These are phyloP conservation scores for Fusarium albidum DNA, from an alignment of 2,329 filamentous ascomycete genomes.

Conservation along the genomic window DNA sequence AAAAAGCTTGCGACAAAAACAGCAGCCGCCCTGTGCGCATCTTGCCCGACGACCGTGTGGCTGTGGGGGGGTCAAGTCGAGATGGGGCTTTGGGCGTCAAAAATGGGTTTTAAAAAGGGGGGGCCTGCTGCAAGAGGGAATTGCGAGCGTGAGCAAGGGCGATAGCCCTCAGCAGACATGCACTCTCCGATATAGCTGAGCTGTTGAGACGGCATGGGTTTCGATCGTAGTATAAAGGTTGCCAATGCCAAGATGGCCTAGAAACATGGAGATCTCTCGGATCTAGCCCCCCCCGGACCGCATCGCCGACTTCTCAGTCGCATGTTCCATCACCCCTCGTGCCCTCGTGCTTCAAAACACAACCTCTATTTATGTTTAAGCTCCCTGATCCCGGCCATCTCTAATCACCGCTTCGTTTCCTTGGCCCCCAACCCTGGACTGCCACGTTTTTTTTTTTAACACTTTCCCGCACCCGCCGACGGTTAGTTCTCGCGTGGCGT, in stretches of 20 bases:
- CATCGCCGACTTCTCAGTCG: neutral
- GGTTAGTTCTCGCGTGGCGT: slow-evolving; percentile 8
- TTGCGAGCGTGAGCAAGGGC: neutral
- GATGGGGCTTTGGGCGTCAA: neutral
- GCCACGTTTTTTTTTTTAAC: slow-evolving; percentile 35
- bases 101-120: slow-evolving; percentile 26
- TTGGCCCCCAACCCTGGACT: slow-evolving; percentile 28
- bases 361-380: neutral
- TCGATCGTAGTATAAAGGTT: too few relatives aligned
- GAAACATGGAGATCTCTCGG: too few relatives aligned
- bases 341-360: neutral
- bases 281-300: too few relatives aligned
- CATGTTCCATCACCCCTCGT: neutral
- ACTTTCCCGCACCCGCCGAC: slow-evolving; percentile 15
- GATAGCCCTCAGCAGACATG: neutral
- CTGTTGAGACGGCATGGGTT: too few relatives aligned
- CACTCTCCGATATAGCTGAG: too few relatives aligned
- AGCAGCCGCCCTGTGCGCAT: slow-evolving; percentile 11
- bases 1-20: neutral
- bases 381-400: slow-evolving; percentile 27
- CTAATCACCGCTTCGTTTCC: slow-evolving; percentile 31
- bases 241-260: too few relatives aligned
- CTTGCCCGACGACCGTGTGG: neutral
- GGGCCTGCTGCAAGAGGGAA: slow-evolving; percentile 4
- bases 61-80: slow-evolving; percentile 11